Percentiles rank a stretch among this genome's conserved stretches.
phyloP scores from a whole-genome alignment of 352 stramenopile species.

The Phytophthora palmivora region DNA sequence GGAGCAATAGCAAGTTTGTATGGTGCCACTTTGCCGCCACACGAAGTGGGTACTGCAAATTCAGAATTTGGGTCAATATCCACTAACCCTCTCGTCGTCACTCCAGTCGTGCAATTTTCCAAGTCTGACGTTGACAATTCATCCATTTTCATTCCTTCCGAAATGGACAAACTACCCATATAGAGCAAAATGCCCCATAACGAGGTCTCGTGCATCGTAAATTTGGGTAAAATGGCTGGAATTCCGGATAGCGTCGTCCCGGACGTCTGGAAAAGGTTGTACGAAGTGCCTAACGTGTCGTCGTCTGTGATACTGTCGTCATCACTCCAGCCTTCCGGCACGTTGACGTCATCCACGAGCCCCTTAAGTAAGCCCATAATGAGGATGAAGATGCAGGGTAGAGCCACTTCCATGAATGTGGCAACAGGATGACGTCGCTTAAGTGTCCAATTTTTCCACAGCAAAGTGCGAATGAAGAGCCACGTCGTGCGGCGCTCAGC shows the following conservation, averaged over 20 bases:
- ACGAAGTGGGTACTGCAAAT: slow-evolving; percentile 44
- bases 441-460: slow-evolving; percentile 74
- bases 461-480: slow-evolving; percentile 31
- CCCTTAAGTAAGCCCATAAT: slow-evolving; percentile 64
- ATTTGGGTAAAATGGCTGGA: slow-evolving; percentile 46
- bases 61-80: slow-evolving; percentile 42
- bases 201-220: slow-evolving; percentile 60
- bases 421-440: slow-evolving; percentile 65
- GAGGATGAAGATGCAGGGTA: slow-evolving; percentile 71
- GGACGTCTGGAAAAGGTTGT: slow-evolving; percentile 60
- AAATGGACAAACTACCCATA: slow-evolving; percentile 52
- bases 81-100: slow-evolving; percentile 42
- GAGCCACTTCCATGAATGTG: slow-evolving; percentile 57
- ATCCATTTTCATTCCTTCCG: slow-evolving; percentile 44
- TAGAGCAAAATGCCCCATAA: slow-evolving; percentile 61
- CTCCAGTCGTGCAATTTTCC: slow-evolving; percentile 34
- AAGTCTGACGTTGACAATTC: slow-evolving; percentile 45
- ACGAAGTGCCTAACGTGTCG: slow-evolving; percentile 43
- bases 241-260: slow-evolving; percentile 41
- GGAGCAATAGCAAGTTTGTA: slow-evolving; percentile 72
- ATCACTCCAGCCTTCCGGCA: slow-evolving; percentile 62
- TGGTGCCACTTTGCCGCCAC: slow-evolving; percentile 46
- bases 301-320: slow-evolving; percentile 24
- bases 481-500: slow-evolving; percentile 38
- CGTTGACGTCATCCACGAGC: slow-evolving; percentile 49